Evolutionary conservation across 1,284 basidiomycete species (phyloP), one percentile per base, ranked within the genome.

Genomic region (Tylopilus sp.): DNA sequence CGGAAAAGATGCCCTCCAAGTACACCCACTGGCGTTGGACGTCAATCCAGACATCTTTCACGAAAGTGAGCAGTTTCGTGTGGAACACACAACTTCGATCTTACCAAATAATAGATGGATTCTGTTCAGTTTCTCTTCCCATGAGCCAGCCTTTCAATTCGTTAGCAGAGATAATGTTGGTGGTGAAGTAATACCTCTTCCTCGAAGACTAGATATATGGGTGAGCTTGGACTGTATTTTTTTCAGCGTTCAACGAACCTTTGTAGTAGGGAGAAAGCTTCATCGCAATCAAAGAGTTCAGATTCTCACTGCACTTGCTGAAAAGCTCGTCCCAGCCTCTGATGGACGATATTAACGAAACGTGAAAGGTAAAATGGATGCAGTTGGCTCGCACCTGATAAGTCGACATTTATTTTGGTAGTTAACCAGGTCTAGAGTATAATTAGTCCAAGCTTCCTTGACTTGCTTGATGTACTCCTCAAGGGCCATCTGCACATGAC

Each of bases 1-100:
- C 94, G n/a, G 93, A 92, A 72, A 99, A 99, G 63, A 99, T 98
- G 45, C 97, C 97, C 65, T 99, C 96, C 46, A 99, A 78, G 65
- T 99, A 99, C 1, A 99, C 97, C 97, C 97, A 99, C 74, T 99
- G 97, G 5, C 97, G 84, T 64, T 99, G 97, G 13, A 99, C 97
- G 58, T 99, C 97, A 59, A 98, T 97, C 97, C 97, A 99, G 33
- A 98, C 89, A 68, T 99, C 91, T 91, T 57, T 46, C 25, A 29
- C 8, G 21, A 48, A 37, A 44, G 55, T 59, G 53, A 55, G 51
- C 37, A 31, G n/a, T 36, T 39, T 49, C 9, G 25, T 29, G 41
- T 4, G 39, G 15, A 28, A 3, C 21, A 38, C 8, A 31, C 13
- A 6, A 2, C 2, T 15, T 1, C n/a, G 6, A 15, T 66, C 77